phyloP scores from a whole-genome alignment of 805 yeast genomes.

The Tetrapisispora fleetii region DNA sequence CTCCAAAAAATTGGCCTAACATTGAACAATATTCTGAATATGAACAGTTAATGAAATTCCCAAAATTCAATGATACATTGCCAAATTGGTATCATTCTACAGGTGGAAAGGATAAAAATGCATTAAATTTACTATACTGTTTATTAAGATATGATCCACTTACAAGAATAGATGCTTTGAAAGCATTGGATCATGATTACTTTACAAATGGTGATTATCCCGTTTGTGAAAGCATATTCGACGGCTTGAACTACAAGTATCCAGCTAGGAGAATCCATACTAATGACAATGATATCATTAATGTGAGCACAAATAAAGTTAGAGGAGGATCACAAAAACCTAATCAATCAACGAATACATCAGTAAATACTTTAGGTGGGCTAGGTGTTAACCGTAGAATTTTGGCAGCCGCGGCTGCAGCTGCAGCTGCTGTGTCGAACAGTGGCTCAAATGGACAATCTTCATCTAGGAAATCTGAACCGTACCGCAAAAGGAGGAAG shows the following conservation, averaged over 20 bases:
- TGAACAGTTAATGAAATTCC: conserved; percentile 50
- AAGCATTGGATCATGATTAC: conserved; percentile 68
- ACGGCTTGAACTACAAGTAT: conserved; percentile 59
- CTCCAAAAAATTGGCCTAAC: conserved; percentile 66
- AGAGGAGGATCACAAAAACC: conserved; percentile 13
- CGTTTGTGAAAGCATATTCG: conserved; percentile 70
- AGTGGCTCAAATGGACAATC: conserved; percentile 12
- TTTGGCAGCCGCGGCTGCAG: conserved; percentile 32
- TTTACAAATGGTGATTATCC: conserved; percentile 54
- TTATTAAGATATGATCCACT: conserved; percentile 79
- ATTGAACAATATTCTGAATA: conserved; percentile 79
- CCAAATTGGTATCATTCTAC: conserved; percentile 79
- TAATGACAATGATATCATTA: conserved; percentile 70
- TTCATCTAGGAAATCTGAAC: conserved; percentile 15
- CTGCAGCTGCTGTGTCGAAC: conserved; percentile 30
- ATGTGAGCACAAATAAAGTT: conserved; percentile 12
- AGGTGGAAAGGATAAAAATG: conserved; percentile 63
- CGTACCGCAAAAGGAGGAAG: conserved; percentile 23
- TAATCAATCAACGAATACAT: conserved; percentile 12
- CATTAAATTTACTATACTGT: conserved; percentile 53
- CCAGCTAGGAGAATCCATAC: conserved; percentile 82
- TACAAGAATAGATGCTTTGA: conserved; percentile 64
- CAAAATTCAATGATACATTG: conserved; percentile 45
- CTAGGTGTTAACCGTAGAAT: conserved; percentile 29
- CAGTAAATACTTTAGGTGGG: conserved; percentile 24